Evolutionary conservation across 345 rosid species (phyloP).

Genomic region (Aquilaria yunnanensis): DNA sequence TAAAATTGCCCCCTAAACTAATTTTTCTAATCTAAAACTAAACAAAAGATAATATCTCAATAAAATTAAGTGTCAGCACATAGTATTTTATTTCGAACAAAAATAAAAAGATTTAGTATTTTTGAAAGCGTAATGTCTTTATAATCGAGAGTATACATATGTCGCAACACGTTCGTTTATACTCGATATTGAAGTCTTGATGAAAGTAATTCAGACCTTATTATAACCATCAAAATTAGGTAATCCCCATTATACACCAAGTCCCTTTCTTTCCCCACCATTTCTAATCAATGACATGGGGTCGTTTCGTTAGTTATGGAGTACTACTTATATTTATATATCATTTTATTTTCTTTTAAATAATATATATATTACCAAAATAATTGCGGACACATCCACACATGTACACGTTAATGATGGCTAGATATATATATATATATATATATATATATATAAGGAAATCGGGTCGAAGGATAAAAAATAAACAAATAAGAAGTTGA

Average conservation of each 20-base stretch:
- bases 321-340: too few relatives aligned
- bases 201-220: too few relatives aligned
- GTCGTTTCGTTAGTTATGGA: slow-evolving; percentile 4
- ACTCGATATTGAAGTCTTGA: too few relatives aligned
- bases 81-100: too few relatives aligned
- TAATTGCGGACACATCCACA: background rate
- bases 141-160: too few relatives aligned
- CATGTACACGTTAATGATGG: background rate
- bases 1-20: too few relatives aligned
- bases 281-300: slow-evolving; percentile 19
- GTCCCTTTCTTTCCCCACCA: slow-evolving; percentile 5
- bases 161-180: too few relatives aligned
- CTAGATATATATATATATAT: slow-evolving; percentile 1
- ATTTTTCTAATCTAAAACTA: too few relatives aligned
- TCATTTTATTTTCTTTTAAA: background rate
- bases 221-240: background rate
- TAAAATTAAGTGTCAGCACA: too few relatives aligned
- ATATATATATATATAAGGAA: slow-evolving; percentile 5
- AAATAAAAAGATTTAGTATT: too few relatives aligned
- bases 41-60: too few relatives aligned
- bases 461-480: background rate
- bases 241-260: slow-evolving; percentile 14
- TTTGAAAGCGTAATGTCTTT: too few relatives aligned
- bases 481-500: background rate
- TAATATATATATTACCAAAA: background rate